Evolutionary conservation across 495 filamentous ascomycete genomes (phyloP), one percentile per base, ranked within the genome.

Genomic region (Geoglossum glabrum): DNA sequence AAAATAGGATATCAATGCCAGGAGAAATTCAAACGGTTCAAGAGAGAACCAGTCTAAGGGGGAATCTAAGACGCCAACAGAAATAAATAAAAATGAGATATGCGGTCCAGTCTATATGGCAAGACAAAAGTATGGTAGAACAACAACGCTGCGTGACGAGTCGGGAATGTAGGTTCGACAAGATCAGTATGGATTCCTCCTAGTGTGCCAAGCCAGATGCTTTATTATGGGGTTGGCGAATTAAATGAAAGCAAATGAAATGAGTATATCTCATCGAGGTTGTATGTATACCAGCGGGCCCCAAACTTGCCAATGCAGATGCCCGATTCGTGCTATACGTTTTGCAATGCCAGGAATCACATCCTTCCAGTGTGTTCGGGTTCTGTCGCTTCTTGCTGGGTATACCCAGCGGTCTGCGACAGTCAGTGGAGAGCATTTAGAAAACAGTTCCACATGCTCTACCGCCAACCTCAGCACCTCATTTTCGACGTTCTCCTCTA

Each of bases 261-360:
- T 1, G 33, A 17, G 1, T 8, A 23, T n/a, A 38, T 31, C 54
- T 27, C 34, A 46, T 25, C 7, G 9, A 59, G 65, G 54, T 64
- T 38, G 25, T 19, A 58, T 65, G 65, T 86, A 93, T 0, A 80
- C 77, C 50, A 86, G 68, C 31, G 80, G 79, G 6, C 79, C 82
- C 88, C 88, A 95, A 2, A 93, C 82, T 54, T 83, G 74, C 88
- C 88, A 95, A 67, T 95, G 87, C 25, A 94, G 69, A 21, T 88
- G 74, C 9, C 81, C 79, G 45, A 95, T 77, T 62, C 93, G 89
- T 11, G 87, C 81, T 40, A 92, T 71, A 30, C 84, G 80, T 58
- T 77, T 80, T 1, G 84, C 79, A 63, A 90, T 78, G 55, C 86
- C 80, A 49, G 31, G 31, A 33, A 56, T n/a, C 1, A 36, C 36